Percentiles rank a stretch among this genome's conserved stretches.
These are phyloP conservation scores for Baeospora myosura DNA, from an alignment of 1,284 basidiomycete species.

Conservation along the genomic window DNA sequence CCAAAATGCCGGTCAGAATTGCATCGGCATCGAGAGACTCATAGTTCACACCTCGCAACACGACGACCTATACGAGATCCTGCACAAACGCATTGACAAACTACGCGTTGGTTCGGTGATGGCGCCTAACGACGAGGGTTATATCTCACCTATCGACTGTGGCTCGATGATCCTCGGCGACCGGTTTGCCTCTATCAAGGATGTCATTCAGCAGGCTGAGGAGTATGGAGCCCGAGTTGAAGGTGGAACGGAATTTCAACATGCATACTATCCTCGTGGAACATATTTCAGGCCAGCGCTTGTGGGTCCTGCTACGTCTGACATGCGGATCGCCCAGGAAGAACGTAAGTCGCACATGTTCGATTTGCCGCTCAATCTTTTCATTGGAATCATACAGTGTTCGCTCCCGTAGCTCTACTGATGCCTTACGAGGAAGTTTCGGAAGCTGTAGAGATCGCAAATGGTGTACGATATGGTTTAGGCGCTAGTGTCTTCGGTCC, in stretches of 20 bases:
- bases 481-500: conserved; percentile 94
- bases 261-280: conserved; percentile 54
- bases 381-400: conserved; percentile 57
- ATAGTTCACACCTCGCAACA: conserved; percentile 78
- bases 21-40: conserved; percentile 91
- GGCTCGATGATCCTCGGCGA: conserved; percentile 76
- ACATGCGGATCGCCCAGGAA: conserved; percentile 71
- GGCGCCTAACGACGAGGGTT: conserved; percentile 54
- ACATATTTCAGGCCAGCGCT: conserved; percentile 87
- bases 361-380: conserved; percentile 4
- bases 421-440: conserved; percentile 77
- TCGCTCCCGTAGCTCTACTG: conserved; percentile 82
- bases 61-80: conserved; percentile 59
- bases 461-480: conserved; percentile 83
- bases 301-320: conserved; percentile 70
- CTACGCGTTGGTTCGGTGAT: conserved; percentile 70
- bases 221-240: conserved; percentile 64
- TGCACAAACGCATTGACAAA: conserved; percentile 56
- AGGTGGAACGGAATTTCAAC: conserved; percentile 57
- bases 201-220: conserved; percentile 67
- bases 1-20: conserved; percentile 93
- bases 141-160: conserved; percentile 65
- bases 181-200: conserved; percentile 65
- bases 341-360: conserved; percentile 52
- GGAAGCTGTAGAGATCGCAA: conserved; percentile 81